Evolutionary conservation across 768 basidiomycete genomes (phyloP).

Genomic region (Boletus bicolor): DNA sequence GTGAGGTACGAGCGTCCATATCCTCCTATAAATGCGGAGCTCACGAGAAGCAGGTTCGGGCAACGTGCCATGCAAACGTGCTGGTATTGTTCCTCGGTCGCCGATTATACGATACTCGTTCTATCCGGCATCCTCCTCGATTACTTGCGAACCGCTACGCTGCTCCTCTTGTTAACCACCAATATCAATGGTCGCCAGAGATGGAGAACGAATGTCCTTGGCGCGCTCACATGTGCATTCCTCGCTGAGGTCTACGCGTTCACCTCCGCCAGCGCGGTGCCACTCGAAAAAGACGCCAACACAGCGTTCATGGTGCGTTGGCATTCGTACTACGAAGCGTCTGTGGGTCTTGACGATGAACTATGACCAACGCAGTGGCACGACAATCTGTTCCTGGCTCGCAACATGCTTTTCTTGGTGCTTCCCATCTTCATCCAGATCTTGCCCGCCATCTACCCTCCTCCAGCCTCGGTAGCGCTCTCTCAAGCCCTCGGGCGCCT

Average conservation of each 20-base stretch:
- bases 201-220: slow-evolving; percentile 45
- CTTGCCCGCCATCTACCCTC: slow-evolving; percentile 35
- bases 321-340: background rate
- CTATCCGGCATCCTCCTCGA: slow-evolving; percentile 52
- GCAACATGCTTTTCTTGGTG: slow-evolving; percentile 56
- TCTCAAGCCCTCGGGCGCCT: slow-evolving; percentile 26
- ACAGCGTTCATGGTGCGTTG: slow-evolving; percentile 40
- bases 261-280: slow-evolving; percentile 43
- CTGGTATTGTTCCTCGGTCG: slow-evolving; percentile 57
- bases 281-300: slow-evolving; percentile 40
- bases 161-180: slow-evolving; percentile 47
- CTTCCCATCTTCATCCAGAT: slow-evolving; percentile 51
- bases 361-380: slow-evolving; percentile 53
- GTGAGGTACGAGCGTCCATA: slow-evolving; percentile 44
- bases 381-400: slow-evolving; percentile 51
- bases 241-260: slow-evolving; percentile 55
- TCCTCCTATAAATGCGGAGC: background rate
- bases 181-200: slow-evolving; percentile 38
- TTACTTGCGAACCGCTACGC: slow-evolving; percentile 55
- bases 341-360: background rate
- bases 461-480: slow-evolving; percentile 29
- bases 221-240: slow-evolving; percentile 45
- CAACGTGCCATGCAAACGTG: slow-evolving; percentile 62
- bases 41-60: slow-evolving; percentile 51
- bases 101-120: slow-evolving; percentile 60